Evolutionary conservation across 805 yeast genomes (phyloP), one percentile per base, ranked within the genome.

Genomic region (Saccharomyces paradoxus): DNA sequence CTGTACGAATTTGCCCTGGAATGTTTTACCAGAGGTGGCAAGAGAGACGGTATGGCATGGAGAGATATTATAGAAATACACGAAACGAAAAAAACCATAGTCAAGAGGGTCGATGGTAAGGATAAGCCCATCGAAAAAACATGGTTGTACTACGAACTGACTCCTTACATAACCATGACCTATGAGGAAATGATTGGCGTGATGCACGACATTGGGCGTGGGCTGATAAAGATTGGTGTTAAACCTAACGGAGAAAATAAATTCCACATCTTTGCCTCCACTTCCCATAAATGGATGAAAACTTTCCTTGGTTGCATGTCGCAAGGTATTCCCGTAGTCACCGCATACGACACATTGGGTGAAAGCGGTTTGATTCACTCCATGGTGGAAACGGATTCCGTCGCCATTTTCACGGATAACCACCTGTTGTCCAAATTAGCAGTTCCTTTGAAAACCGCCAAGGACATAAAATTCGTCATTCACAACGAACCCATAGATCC

Each of bases 261-360:
- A 60, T 68, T 92, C 61, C 97, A 90, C 70, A 79, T 92, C 52
- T 94, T 84, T 72, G 97, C 97, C 27, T 71, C 87, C 22, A 94
- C 99, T 14, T 86, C 95, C n/a, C 85, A 81, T 54, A 82, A 82
- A 67, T 92, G 98, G 98, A 81, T 92, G 89, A 87, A 88, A 74
- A 80, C 89, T 32, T 92, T 83, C 60, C 71, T 89, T 58, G 96
- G 91, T 13, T 79, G 88, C 53, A 81, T 82, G 63, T 75, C 89
- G 50, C 96, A 89, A 71, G 73, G 80, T 50, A 83, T 94, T 56
- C 87, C 98, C 21, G 80, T 87, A 54, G 98, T 90, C 49, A 94
- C 99, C n/a, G 98, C 99, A 31, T 94, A 94, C 72, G 97, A 91
- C 71, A 89, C 97, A 30, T 77, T 91, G 61, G 97, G 97, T 56